Base-by-base conservation (phyloP, 208 protist genomes). In the Leishmania aethiopica region DNA sequence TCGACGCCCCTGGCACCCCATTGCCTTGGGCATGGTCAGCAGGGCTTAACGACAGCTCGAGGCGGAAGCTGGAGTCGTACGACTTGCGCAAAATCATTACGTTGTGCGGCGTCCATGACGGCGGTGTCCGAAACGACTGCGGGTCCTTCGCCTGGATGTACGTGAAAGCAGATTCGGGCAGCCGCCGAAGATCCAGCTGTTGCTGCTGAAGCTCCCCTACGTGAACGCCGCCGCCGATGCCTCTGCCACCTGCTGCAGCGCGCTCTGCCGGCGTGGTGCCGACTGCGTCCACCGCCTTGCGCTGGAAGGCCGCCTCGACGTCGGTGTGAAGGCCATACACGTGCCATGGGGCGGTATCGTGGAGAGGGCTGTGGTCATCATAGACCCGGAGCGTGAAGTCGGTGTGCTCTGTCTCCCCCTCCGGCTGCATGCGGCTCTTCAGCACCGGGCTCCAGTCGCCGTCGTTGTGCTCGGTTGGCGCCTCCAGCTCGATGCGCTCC, bases 1-100 rank as follows among this genome's bases (percentile, higher is more conserved):
- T 79, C 78, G 37, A 25, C 47, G 64, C 66, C 60, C 60, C 59
- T 28, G 37, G 51, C 42, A 55, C 25, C 35, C 62, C 82, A 59
- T 85, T 28, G 35, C 67, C 45, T 55, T 73, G 81, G 3, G 40
- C 81, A 19, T 86, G 70, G 70, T 79, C 79, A n/a, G 78, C 86
- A 22, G 87, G 90, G 59, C 89, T 92, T 69, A 97, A 77, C 25
- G 92, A 96, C 25, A 97, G 66, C 74, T 97, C 90, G 17, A 96
- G 80, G 32, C 94, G 87, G 79, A 97, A 97, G 79, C 89, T 88
- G 40, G 88, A 83, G 57, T 88, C 78, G 87, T 94, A 97, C 59
- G 75, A 62, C 85, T 95, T 95, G 49, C 87, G 90, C 78, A 97
- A 80, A 57, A 97, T 86, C 71, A 97, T 74, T 37, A 96, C 59